phyloP scores from a whole-genome alignment of 2,329 filamentous ascomycete genomes.

The Nigrospora osmanthi region DNA sequence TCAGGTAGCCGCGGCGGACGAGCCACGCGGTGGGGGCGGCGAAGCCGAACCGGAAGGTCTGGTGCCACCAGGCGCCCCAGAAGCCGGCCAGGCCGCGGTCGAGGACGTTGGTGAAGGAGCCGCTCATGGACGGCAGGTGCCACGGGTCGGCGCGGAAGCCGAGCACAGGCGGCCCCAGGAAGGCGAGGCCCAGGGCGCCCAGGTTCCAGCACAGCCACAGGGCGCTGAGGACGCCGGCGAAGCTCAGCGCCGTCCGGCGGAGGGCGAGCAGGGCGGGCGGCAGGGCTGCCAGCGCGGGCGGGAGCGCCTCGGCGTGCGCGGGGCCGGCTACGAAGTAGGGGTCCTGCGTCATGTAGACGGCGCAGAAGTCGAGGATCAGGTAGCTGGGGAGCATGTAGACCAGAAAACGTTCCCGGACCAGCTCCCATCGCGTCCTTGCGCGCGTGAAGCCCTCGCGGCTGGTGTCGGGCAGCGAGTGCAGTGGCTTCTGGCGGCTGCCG shows the following conservation, averaged over 20 bases:
- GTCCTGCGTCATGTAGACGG: constrained; percentile 64
- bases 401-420: constrained; percentile 36
- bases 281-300: constrained; percentile 34
- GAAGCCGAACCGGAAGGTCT: constrained; percentile 73
- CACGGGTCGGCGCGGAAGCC: constrained; percentile 42
- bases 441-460: constrained; percentile 39
- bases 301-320: constrained; percentile 28
- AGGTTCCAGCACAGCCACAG: constrained; percentile 54
- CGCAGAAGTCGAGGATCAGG: constrained; percentile 61
- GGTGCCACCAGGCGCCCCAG: constrained; percentile 89
- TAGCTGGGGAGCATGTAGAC: constrained; percentile 47
- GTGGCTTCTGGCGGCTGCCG: constrained; percentile 24
- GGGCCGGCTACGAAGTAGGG: constrained; percentile 63
- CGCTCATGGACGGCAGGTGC: constrained; percentile 48
- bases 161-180: constrained; percentile 40
- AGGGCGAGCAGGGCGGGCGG: constrained; percentile 37
- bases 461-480: constrained; percentile 30
- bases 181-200: constrained; percentile 48
- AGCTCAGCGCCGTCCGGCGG: constrained; percentile 49
- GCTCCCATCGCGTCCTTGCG: constrained; percentile 29
- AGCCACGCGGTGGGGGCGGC: constrained; percentile 48
- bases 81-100: constrained; percentile 69
- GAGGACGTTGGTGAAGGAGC: constrained; percentile 45
- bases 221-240: constrained; percentile 49
- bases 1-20: constrained; percentile 28